A percentile compares a stretch with the other conserved stretches of the same genome.
phyloP scores from a whole-genome alignment of 805 yeast species.

The Wickerhamomyces strasburgensis region DNA sequence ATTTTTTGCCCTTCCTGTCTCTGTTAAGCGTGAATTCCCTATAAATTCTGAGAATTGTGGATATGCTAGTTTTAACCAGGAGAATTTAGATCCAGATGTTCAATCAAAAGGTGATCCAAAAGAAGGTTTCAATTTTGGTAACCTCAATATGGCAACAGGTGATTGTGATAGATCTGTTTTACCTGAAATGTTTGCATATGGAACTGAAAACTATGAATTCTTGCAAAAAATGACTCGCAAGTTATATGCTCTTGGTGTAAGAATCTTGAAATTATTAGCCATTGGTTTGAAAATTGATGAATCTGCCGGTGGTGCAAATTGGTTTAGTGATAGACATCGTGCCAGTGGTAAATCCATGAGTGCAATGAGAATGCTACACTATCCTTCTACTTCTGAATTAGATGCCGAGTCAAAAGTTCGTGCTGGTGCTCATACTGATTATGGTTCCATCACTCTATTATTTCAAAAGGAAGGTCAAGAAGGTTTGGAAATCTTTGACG shows the following conservation, averaged over 20 bases:
- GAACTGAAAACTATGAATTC: slow-evolving; percentile 34
- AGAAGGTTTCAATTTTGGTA: slow-evolving; percentile 66
- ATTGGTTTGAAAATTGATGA: slow-evolving; percentile 59
- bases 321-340: slow-evolving; percentile 61
- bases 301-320: slow-evolving; percentile 43
- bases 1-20: slow-evolving; percentile 46
- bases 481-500: slow-evolving; percentile 61
- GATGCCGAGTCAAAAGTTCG: slow-evolving; percentile 52
- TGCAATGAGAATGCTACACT: slow-evolving; percentile 64
- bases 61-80: slow-evolving; percentile 51
- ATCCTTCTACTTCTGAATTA: slow-evolving; percentile 42
- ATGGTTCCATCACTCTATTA: slow-evolving; percentile 68
- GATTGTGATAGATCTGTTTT: slow-evolving; percentile 33
- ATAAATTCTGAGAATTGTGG: slow-evolving; percentile 58
- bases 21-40: slow-evolving; percentile 43
- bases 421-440: slow-evolving; percentile 88
- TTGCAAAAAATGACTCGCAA: slow-evolving; percentile 38
- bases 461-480: slow-evolving; percentile 69
- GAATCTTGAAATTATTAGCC: slow-evolving; percentile 52
- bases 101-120: slow-evolving; percentile 50
- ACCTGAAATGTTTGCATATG: slow-evolving; percentile 47
- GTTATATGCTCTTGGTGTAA: slow-evolving; percentile 44
- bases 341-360: slow-evolving; percentile 52
- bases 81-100: slow-evolving; percentile 33
- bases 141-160: slow-evolving; percentile 48